phyloP scores from a whole-genome alignment of 768 basidiomycete genomes.

The Calocera viscosa region DNA sequence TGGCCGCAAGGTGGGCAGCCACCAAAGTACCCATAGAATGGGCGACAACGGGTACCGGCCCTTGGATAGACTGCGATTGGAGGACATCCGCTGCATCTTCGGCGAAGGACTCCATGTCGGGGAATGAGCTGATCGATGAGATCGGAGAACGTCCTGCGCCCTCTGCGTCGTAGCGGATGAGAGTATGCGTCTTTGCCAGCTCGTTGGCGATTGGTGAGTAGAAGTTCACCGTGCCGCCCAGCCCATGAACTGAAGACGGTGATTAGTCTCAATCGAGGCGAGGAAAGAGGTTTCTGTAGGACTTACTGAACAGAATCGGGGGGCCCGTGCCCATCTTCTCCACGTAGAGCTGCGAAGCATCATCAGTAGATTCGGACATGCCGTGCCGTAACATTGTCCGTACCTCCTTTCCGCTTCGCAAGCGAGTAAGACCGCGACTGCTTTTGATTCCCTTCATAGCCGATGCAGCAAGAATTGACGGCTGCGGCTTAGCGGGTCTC shows the following conservation, averaged over 20 bases:
- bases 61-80: background rate
- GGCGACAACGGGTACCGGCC: background rate
- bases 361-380: too few relatives aligned
- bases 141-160: background rate
- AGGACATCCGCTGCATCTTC: background rate
- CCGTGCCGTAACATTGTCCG: too few relatives aligned
- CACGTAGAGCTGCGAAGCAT: background rate
- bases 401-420: background rate
- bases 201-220: background rate
- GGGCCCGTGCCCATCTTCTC: background rate
- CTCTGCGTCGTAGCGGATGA: background rate
- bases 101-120: background rate
- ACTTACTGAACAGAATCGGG: background rate
- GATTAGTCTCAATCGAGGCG: background rate
- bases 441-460: background rate
- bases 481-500: background rate
- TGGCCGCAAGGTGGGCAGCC: background rate
- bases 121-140: background rate
- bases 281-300: background rate
- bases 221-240: background rate
- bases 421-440: background rate
- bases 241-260: background rate
- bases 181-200: background rate
- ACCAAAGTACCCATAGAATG: background rate
- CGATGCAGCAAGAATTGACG: background rate